phyloP scores from a whole-genome alignment of 2,329 filamentous ascomycete genomes.

The Penicillium decumbens region DNA sequence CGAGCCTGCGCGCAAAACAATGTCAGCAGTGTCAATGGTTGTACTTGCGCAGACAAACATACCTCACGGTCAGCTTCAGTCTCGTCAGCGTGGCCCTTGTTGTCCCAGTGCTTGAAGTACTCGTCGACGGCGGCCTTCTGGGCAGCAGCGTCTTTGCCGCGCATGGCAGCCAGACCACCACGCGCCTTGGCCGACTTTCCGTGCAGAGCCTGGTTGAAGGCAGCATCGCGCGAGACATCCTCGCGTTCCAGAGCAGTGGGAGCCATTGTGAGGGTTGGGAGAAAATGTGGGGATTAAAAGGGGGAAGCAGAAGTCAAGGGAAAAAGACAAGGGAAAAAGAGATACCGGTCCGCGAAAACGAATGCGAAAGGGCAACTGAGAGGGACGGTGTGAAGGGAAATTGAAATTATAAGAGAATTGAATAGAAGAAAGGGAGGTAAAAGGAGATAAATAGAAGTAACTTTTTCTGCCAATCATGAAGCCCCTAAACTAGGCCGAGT shows the following conservation, averaged over 20 bases:
- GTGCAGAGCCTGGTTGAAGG: slow-evolving; percentile 86
- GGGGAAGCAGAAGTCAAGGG: slow-evolving; percentile 3
- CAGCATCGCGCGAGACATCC: slow-evolving; percentile 79
- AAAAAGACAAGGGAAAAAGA: slow-evolving; percentile 8
- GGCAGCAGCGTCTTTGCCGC: slow-evolving; percentile 73
- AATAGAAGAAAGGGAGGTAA: slow-evolving; percentile 9
- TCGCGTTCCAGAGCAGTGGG: slow-evolving; percentile 67
- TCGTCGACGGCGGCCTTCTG: slow-evolving; percentile 80
- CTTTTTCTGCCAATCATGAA: slow-evolving; percentile 23
- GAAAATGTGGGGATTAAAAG: slow-evolving; percentile 21
- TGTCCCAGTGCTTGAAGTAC: slow-evolving; percentile 96
- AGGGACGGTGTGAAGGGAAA: neutral
- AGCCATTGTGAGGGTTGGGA: slow-evolving; percentile 44
- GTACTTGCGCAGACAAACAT: slow-evolving; percentile 25
- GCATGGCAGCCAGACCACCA: slow-evolving; percentile 76
- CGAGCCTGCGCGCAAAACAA: slow-evolving; percentile 54
- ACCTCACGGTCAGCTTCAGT: slow-evolving; percentile 78
- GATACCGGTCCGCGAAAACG: slow-evolving; percentile 6
- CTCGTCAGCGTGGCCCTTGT: slow-evolving; percentile 72
- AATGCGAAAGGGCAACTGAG: neutral
- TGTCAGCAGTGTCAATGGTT: slow-evolving; percentile 10
- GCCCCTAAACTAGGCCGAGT: slow-evolving; percentile 16
- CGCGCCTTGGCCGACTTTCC: slow-evolving; percentile 64
- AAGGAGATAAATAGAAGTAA: slow-evolving; percentile 22
- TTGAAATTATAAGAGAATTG: neutral